These are phyloP conservation scores for Stachybotrys echinatus DNA, from an alignment of 2,329 filamentous ascomycete genomes.

Conservation along the genomic window DNA sequence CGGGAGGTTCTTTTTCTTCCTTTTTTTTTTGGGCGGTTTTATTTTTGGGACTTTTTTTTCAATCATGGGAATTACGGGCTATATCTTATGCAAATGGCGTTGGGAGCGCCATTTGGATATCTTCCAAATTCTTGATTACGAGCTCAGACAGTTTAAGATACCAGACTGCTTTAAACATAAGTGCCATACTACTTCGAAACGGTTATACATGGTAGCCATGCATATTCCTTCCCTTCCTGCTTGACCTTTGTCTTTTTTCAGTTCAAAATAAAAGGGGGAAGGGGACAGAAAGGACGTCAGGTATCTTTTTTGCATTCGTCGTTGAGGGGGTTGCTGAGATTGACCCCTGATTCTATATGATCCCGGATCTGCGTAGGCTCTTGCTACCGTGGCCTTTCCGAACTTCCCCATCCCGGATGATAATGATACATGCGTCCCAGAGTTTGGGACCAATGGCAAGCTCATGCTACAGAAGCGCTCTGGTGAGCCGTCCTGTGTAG, in stretches of 20 bases:
- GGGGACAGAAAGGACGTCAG: background rate
- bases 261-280: too few relatives aligned
- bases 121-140: background rate
- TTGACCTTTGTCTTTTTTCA: too few relatives aligned
- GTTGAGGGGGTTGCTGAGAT: background rate
- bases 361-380: background rate
- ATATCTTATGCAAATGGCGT: background rate
- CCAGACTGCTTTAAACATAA: background rate
- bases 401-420: background rate
- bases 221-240: too few relatives aligned
- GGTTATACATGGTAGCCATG: too few relatives aligned
- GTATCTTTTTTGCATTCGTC: background rate
- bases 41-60: too few relatives aligned
- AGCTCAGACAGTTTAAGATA: background rate
- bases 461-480: background rate
- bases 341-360: background rate
- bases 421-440: background rate
- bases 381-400: background rate
- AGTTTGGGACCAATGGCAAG: background rate
- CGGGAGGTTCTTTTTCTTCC: too few relatives aligned
- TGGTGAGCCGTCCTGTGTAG: too few relatives aligned
- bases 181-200: too few relatives aligned
- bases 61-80: too few relatives aligned
- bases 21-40: too few relatives aligned
- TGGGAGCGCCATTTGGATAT: background rate